These are phyloP conservation scores for Flaveria floridana DNA, from an alignment of 140 eudicot genomes.

Conservation along the genomic window DNA sequence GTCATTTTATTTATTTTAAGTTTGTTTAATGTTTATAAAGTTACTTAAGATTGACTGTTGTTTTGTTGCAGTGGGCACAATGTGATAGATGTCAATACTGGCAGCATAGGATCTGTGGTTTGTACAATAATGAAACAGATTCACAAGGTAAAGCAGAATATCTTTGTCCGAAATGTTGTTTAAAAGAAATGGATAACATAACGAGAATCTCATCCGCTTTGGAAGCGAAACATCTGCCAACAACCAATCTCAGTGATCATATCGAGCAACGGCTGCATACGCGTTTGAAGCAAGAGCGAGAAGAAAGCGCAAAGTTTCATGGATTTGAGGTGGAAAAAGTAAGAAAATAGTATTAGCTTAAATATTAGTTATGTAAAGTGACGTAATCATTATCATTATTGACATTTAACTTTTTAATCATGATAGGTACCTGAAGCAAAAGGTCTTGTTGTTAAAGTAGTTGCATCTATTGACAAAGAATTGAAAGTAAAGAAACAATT, in stretches of 20 bases:
- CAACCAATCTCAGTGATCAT: conserved; percentile 65
- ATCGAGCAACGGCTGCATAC: conserved; percentile 54
- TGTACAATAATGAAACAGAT: conserved; percentile 53
- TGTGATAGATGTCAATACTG: conserved; percentile 68
- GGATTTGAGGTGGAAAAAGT: conserved; percentile 49
- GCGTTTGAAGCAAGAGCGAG: conserved; percentile 57
- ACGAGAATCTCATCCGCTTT: conserved; percentile 34
- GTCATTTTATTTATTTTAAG: background rate
- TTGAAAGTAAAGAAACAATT: conserved; percentile 64
- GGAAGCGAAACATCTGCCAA: conserved; percentile 61
- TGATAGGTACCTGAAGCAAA: conserved; percentile 56
- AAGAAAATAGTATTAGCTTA: background rate
- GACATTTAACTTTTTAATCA: background rate
- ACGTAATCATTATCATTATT: too few relatives aligned
- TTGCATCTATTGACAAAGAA: conserved; percentile 51
- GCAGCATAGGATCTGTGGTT: conserved; percentile 78
- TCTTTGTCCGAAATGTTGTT: conserved; percentile 60
- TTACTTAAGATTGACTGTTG: background rate
- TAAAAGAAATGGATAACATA: conserved; percentile 41
- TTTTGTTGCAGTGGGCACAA: conserved; percentile 65
- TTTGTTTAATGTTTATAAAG: background rate
- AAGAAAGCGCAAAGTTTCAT: conserved; percentile 40
- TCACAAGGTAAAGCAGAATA: conserved; percentile 47
- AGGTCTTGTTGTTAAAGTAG: conserved; percentile 65
- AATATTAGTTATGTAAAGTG: too few relatives aligned